These are phyloP conservation scores for Tricholoma matsutake DNA, from an alignment of 768 basidiomycete genomes.

Conservation along the genomic window DNA sequence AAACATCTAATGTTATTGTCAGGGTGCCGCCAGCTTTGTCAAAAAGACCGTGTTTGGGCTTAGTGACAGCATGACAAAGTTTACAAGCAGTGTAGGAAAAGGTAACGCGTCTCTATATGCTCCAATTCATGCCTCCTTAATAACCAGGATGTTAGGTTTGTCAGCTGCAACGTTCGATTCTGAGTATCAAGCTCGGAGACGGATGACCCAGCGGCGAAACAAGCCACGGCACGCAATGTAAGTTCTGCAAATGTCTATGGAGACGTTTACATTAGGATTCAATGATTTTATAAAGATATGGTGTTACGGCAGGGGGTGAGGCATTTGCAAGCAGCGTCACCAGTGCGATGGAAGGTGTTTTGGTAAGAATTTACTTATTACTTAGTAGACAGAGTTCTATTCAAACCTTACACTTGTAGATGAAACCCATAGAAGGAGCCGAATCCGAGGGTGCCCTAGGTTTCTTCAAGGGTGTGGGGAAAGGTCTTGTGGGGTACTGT, in stretches of 20 bases:
- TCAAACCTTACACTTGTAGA: constrained; percentile 42
- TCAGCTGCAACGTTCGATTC: constrained; percentile 97
- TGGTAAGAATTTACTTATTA: constrained; percentile 49
- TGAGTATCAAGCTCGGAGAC: constrained; percentile 87
- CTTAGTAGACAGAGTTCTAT: neutral
- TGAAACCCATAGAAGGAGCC: constrained; percentile 96
- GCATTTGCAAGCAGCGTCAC: constrained; percentile 92
- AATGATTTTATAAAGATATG: constrained; percentile 56
- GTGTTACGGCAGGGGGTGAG: constrained; percentile 92
- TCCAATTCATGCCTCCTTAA: neutral
- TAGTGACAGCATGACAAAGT: constrained; percentile 95
- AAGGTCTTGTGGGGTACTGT: constrained; percentile 87
- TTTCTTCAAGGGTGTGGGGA: constrained; percentile 97
- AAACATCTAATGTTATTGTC: constrained; percentile 1
- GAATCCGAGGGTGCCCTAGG: constrained; percentile 92
- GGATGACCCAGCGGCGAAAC: constrained; percentile 89
- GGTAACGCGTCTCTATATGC: constrained; percentile 39
- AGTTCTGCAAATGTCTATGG: constrained; percentile 19
- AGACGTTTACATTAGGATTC: neutral
- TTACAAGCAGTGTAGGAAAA: constrained; percentile 97
- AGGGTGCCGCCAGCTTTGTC: constrained; percentile 97
- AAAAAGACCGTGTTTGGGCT: constrained; percentile 99
- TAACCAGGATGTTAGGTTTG: constrained; percentile 50
- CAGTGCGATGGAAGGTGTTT: constrained; percentile 93
- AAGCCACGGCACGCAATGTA: constrained; percentile 95